Evolutionary conservation across 2,329 filamentous ascomycete species (phyloP), one percentile per base, ranked within the genome.

Genomic region (Fusarium abutilonis): DNA sequence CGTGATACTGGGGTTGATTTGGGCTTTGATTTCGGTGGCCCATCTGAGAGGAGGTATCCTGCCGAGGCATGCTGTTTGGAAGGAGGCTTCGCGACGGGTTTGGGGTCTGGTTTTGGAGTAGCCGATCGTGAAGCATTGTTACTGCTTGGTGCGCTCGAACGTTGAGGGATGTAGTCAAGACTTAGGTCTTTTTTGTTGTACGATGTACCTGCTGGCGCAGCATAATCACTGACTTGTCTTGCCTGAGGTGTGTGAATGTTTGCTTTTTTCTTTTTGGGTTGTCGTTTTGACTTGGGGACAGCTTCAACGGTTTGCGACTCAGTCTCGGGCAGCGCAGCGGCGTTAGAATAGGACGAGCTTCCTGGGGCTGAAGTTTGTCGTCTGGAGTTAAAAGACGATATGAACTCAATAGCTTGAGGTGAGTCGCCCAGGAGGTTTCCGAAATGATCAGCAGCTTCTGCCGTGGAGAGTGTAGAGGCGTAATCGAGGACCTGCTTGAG

Each of bases 341-440:
- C 63, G 29, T 70, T 63, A 1, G 73, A 57, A 19, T 68, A 47
- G 6, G 68, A 60, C 8, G 64, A 56, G 4, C 60, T 56, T 9
- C 63, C 28, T 3, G 70, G 39, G 3, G 68, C 55, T 2, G 73
- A 79, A 17, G 80, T 80, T 65, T 81, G 76, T 46, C 86, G 78
- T 15, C 80, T 86, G 4, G 88, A 85, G 73, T 97, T 98, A 74
- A 94, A 94, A 15, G 88, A 89, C 1, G 91, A 86, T 63, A 93
- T 88, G 73, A 92, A 95, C 69, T 93, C 89, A 60, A 93, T 79
- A 36, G 81, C 84, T 68, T 90, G 87, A 2, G 93, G 86, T 7
- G 91, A 93, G 74, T 96, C 92, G 45, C 94, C 95, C 0, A 99
- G 84, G 49, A 99, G 81, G 72, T 95, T 92, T 74, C 88, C 90